Evolutionary conservation across 208 protist genomes (phyloP), one percentile per base, ranked within the genome.

Genomic region (Acanthamoeba healyi): DNA sequence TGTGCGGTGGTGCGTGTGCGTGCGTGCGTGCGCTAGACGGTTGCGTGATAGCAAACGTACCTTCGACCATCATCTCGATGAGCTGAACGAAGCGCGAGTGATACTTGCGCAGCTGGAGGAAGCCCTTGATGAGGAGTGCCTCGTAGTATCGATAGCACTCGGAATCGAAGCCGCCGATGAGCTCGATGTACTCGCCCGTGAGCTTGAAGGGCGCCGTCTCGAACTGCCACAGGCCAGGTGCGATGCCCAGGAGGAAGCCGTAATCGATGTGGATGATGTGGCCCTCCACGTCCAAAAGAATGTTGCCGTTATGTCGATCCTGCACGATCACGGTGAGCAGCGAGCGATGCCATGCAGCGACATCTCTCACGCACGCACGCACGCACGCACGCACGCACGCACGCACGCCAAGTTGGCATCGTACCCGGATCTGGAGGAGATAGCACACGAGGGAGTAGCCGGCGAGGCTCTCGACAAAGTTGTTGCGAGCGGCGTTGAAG

Each of bases 241-340:
- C 44, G 22, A 24, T 89, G 17, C 94, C 94, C 24, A 97, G 54
- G 29, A 97, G 94, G 49, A 96, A 97, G 19, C 96, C 96, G 63
- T 95, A 97, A 26, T 97, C 96, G 56, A 97, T 97, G 51, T 97
- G 96, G 7, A 97, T 86, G 32, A 97, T 92, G 29, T 96, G 32
- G 0, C 94, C 77, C 3, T 92, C 10, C 1, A 95, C 15, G 2
- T 95, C 93, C 24, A 97, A 7, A 94, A 97, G 89, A 24, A 97
- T 91, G 88, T 97, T 97, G 10, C 94, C 94, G 54, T 96, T 36
- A 56, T 97, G 96, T 46, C n/a, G n/a, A n/a, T n/a, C n/a, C n/a
- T n/a, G n/a, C n/a, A n/a, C n/a, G n/a, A n/a, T n/a, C n/a, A n/a
- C n/a, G n/a, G n/a, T n/a, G n/a, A n/a, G n/a, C n/a, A n/a, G n/a